Evolutionary conservation across 2,329 filamentous ascomycete genomes (phyloP), one percentile per base, ranked within the genome.

Genomic region (Acephala macrosclerotiorum): DNA sequence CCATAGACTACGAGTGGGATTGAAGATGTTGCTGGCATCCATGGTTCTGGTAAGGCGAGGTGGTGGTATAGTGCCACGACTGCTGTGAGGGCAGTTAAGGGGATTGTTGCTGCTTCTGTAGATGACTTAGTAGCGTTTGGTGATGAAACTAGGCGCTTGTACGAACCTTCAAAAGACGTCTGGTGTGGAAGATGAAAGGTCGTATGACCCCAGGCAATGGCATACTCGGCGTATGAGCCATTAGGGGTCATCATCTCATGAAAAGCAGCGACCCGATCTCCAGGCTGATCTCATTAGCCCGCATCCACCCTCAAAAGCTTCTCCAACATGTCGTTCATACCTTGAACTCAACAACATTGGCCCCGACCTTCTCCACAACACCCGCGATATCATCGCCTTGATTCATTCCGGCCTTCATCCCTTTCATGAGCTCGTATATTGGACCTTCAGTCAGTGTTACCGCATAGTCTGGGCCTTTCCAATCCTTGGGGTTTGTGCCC

Each of bases 161-260:
- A 12, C 18, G 33, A 29, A 35, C 55, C 80, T 63, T 70, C 66
- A 33, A 68, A 70, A 25, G 60, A 59, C 1, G 63, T 69, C 6
- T 67, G 61, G 5, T 61, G 14, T 14, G 63, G 67, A 22, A 70
- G 26, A n/a, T 69, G 63, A 72, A 88, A 87, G 0, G 85, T 87
- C 0, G 85, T 85, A 70, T 84, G 79, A 35, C 81, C 80, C 75
- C 79, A 83, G 0, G 82, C 82, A 2, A 89, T 74, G 2, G 85
- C 83, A 67, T 89, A 89, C 71, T 89, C 86, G 3, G 87, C 87
- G 64, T 82, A 89, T 2, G 79, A 81, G 1, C 87, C 87, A 12
- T 79, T 71, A 0, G 82, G 79, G 0, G 78, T 77, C 49, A 75
- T 67, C 80, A 89, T 86, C 67, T 84, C 77, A 63, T 83, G 81